Evolutionary conservation across 228 moss, liverwort and hornwort species (phyloP), one percentile per base, ranked within the genome.

Genomic region (Sphagnum magellanicum): DNA sequence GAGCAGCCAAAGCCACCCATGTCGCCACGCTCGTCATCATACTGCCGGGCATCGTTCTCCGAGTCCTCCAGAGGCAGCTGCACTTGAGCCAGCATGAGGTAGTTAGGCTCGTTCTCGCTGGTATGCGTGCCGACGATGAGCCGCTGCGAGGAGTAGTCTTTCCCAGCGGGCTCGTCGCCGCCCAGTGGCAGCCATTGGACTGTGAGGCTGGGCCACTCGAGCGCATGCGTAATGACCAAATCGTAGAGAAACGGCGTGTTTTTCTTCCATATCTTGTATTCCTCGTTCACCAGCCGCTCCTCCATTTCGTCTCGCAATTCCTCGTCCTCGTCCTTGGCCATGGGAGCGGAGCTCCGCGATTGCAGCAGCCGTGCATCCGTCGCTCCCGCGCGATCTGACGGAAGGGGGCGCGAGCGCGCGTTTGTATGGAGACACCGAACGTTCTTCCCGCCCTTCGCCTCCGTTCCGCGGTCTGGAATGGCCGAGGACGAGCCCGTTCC

Each of bases 231-330:
- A 67, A 95, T 90, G 65, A 95, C 90, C 51, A 92, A 79, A 67
- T 92, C 95, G 49, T 95, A 95, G 9, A 95, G 52, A 69, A 92
- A 89, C 48, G 90, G 95, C 62, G 92, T 91, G 70, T 96, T 89
- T 77, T 89, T 92, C 87, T 96, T 96, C 92, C 95, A 96, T 65
- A 89, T 91, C 73, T 91, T 88, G 78, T 96, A 89, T 81, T 96
- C 89, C 83, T 96, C 89, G 67, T 91, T 91, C 77, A 96, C 86
- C 71, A 91, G 80, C 12, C 92, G 83, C 84, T 92, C 95, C 80
- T 88, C 92, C 89, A 92, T 89, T 79, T 96, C 92, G 66, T 91
- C 91, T 15, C 91, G 84, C 8, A 81, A 89, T 71, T 92, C 92
- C 32, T 32, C 32, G 6, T 96, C 95, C 57, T 92, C 91, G 72